These are phyloP conservation scores for Suillus fuscotomentosus DNA, from an alignment of 768 basidiomycete species.

Conservation along the genomic window DNA sequence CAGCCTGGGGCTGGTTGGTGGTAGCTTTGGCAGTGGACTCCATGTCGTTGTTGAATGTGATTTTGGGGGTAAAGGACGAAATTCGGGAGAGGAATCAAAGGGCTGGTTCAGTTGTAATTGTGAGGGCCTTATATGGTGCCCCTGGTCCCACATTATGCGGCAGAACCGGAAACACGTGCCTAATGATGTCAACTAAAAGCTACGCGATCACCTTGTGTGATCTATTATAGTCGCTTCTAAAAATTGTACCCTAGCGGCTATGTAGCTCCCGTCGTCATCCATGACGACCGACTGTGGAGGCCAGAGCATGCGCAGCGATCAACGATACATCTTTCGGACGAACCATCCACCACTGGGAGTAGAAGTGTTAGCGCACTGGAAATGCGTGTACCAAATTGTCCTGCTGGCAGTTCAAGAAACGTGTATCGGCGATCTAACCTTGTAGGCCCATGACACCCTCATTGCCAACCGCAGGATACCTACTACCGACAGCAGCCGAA, in stretches of 20 bases:
- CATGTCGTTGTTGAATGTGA: conserved; percentile 29
- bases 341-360: neutral
- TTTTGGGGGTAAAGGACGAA: conserved; percentile 10
- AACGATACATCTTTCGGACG: neutral
- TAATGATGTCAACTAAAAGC: conserved; percentile 7
- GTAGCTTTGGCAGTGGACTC: conserved; percentile 33
- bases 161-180: conserved; percentile 8
- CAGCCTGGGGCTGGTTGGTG: conserved; percentile 56
- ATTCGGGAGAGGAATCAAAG: neutral
- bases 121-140: conserved; percentile 4
- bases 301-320: too few species aligned
- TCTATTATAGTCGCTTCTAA: neutral
- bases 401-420: neutral
- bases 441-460: neutral
- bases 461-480: neutral
- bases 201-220: conserved; percentile 3
- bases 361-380: neutral
- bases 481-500: neutral
- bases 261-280: neutral
- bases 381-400: neutral
- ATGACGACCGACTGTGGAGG: neutral
- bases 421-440: neutral
- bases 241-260: neutral
- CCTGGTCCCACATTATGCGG: conserved; percentile 5
- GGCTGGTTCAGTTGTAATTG: neutral